These are phyloP conservation scores for Mycosphaerella arachidis DNA, from an alignment of 2,329 filamentous ascomycete genomes.

Conservation along the genomic window DNA sequence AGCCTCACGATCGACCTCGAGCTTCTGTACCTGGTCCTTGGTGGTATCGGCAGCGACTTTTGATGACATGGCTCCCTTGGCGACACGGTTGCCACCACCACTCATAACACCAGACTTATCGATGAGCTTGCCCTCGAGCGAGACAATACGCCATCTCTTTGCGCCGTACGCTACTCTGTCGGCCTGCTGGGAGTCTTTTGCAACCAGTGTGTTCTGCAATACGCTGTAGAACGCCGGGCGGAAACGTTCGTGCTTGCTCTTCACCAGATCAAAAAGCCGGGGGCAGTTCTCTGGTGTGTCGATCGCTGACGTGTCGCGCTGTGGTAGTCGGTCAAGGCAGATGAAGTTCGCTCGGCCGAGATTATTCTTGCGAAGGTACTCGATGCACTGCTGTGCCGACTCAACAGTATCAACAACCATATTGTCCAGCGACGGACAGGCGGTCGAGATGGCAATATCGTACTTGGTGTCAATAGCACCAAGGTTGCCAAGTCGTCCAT, in stretches of 20 bases:
- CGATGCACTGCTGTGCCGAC: conserved; percentile 94
- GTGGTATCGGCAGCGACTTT: conserved; percentile 83
- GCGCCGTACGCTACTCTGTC: conserved; percentile 95
- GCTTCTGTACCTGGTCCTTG: conserved; percentile 81
- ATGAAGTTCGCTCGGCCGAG: conserved; percentile 96
- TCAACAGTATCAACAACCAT: conserved; percentile 97
- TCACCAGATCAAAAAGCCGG: conserved; percentile 86
- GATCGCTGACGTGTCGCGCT: conserved; percentile 72
- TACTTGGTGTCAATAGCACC: conserved; percentile 91
- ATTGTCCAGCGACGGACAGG: conserved; percentile 85
- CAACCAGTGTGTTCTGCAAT: conserved; percentile 90
- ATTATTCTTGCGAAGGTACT: conserved; percentile 95
- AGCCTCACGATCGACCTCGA: conserved; percentile 80
- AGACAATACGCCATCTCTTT: conserved; percentile 92
- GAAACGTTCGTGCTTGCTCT: conserved; percentile 81
- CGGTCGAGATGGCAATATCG: conserved; percentile 96
- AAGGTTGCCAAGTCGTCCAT: conserved; percentile 88
- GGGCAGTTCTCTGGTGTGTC: conserved; percentile 89
- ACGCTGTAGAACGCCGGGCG: conserved; percentile 90
- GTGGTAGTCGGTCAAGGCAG: conserved; percentile 79
- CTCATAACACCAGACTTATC: conserved; percentile 99
- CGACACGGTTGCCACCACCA: conserved; percentile 85
- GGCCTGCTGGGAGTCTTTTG: conserved; percentile 86
- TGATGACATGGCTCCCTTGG: conserved; percentile 92
- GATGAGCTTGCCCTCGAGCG: conserved; percentile 88